A percentile compares a stretch with the other conserved stretches of the same genome.
Evolutionary conservation across 768 basidiomycete genomes (phyloP).

Genomic region (Leccinum subgranulosum): DNA sequence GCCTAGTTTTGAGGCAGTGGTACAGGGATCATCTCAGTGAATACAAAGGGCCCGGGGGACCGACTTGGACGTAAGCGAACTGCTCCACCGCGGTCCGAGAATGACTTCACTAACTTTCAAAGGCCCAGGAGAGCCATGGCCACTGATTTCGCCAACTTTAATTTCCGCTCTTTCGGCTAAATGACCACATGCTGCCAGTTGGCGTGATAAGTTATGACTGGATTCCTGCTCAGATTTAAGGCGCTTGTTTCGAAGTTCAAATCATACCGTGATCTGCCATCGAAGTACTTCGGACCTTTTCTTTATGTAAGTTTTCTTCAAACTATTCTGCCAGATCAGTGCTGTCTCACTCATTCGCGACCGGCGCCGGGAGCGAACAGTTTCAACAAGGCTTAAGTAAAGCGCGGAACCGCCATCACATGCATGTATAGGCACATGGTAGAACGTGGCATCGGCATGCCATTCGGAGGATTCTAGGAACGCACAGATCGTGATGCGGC

Average conservation of each 20-base stretch:
- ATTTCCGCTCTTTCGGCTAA: conserved; percentile 1
- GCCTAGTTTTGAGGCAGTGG: background rate
- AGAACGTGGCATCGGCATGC: background rate
- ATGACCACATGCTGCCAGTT: background rate
- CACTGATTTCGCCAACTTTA: background rate
- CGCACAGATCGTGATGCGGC: background rate
- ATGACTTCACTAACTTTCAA: background rate
- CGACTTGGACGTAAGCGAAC: background rate
- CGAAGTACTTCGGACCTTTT: background rate
- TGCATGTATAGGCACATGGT: background rate
- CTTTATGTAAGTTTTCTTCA: background rate
- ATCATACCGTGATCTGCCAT: background rate
- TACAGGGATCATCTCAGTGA: background rate
- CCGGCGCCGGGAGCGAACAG: background rate
- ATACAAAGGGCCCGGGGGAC: background rate
- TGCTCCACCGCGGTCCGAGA: background rate
- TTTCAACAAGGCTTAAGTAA: too few species aligned
- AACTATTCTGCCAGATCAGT: background rate
- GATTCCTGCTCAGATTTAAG: background rate
- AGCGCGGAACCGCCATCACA: background rate
- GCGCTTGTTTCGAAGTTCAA: background rate
- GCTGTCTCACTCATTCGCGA: background rate
- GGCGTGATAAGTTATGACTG: background rate
- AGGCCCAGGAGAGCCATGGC: background rate
- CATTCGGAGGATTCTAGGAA: background rate